Percentiles rank a stretch among this genome's conserved stretches.
These are phyloP conservation scores for Vitis hybrid DNA, from an alignment of 177 flowering plant species.

Conservation along the genomic window DNA sequence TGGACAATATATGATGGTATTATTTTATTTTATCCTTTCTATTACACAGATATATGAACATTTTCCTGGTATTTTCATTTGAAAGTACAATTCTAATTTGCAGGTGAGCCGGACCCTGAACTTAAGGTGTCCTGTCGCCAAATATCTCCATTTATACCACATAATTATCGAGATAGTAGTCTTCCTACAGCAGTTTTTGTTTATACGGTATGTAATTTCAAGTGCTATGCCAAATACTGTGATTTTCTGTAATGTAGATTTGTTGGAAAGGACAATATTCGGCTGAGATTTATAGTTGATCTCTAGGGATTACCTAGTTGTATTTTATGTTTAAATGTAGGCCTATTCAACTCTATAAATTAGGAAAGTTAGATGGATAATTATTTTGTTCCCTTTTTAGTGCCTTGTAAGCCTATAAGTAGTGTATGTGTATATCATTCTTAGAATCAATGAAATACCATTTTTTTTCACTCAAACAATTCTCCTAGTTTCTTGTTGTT, in stretches of 20 bases:
- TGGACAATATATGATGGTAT: conserved; percentile 98
- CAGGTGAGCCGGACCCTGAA: conserved; percentile 99
- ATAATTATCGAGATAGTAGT: conserved; percentile 92
- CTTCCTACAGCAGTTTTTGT: conserved; percentile 94
- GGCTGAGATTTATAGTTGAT: too few relatives aligned
- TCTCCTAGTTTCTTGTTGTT: too few relatives aligned
- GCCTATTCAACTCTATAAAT: too few relatives aligned
- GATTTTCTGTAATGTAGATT: not conserved
- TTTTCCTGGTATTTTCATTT: not conserved
- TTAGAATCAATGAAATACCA: too few relatives aligned
- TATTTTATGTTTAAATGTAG: too few relatives aligned
- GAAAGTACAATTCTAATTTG: conserved; percentile 7
- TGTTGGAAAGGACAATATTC: too few relatives aligned
- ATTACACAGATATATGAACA: not conserved
- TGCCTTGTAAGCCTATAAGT: too few relatives aligned
- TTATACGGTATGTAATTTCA: conserved; percentile 64
- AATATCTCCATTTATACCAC: conserved; percentile 97
- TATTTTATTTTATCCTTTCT: not conserved
- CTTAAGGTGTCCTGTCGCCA: conserved; percentile 92
- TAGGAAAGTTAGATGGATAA: too few relatives aligned
- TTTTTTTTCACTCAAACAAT: too few relatives aligned
- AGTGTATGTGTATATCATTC: too few relatives aligned
- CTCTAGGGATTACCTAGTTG: too few relatives aligned
- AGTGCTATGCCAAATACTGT: not conserved
- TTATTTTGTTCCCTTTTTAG: too few relatives aligned